phyloP scores from a whole-genome alignment of 805 yeast species.

The Saturnispora sanitii region DNA sequence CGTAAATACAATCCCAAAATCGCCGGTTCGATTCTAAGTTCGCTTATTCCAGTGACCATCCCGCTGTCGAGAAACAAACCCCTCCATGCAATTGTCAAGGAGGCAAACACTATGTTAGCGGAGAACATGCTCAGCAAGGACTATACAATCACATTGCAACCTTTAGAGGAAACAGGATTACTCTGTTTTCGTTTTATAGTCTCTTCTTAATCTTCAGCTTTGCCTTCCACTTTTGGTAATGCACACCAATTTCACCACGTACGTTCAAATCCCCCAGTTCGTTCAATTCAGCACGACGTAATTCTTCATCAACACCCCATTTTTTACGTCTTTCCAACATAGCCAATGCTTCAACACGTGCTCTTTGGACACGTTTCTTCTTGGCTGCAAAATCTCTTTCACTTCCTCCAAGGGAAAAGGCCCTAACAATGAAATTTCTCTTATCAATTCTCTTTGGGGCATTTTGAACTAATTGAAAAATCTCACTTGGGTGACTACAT shows the following conservation, averaged over 20 bases:
- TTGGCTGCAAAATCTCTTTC: constrained; percentile 6
- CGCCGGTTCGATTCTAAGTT: neutral
- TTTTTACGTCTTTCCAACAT: constrained; percentile 3
- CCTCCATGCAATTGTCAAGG: neutral
- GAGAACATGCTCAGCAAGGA: neutral
- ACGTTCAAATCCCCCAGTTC: constrained; percentile 41
- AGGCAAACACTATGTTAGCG: neutral
- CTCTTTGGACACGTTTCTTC: constrained; percentile 1
- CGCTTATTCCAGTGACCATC: neutral
- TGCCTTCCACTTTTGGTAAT: neutral
- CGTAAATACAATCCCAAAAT: too few species aligned
- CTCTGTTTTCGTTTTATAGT: neutral
- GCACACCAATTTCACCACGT: constrained; percentile 24
- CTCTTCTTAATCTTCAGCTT: neutral
- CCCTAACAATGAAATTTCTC: neutral
- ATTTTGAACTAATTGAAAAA: constrained; percentile 80
- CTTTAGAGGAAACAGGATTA: neutral
- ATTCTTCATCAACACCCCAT: constrained; percentile 7
- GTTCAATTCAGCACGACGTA: constrained; percentile 27
- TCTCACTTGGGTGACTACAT: constrained; percentile 19
- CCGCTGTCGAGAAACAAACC: too few species aligned
- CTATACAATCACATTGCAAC: too few species aligned
- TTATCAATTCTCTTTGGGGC: constrained; percentile 46
- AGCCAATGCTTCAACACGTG: constrained; percentile 1
- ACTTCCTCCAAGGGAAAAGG: neutral